These are phyloP conservation scores for Nyssa sinensis DNA, from an alignment of 148 eudicot genomes.

Conservation along the genomic window DNA sequence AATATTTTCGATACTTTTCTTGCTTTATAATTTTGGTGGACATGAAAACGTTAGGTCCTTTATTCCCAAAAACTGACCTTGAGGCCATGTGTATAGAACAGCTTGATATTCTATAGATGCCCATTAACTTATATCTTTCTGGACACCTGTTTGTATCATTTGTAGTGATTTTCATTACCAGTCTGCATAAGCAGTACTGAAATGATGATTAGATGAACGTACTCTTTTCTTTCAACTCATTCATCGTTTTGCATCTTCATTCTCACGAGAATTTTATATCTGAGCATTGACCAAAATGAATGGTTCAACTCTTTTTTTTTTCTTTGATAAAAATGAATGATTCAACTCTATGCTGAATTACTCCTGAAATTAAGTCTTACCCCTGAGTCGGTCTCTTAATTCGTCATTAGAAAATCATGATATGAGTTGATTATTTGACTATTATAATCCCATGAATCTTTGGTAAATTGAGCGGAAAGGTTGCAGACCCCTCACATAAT, in stretches of 20 bases:
- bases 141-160: not conserved
- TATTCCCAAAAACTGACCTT: too few relatives aligned
- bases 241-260: too few relatives aligned
- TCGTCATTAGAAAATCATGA: too few relatives aligned
- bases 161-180: not conserved
- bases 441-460: not conserved
- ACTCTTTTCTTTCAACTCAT: too few relatives aligned
- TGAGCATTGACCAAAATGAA: not conserved
- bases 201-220: not conserved
- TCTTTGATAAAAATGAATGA: too few relatives aligned
- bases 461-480: too few relatives aligned
- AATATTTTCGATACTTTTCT: not conserved
- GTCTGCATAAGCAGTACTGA: not conserved
- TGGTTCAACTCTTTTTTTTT: too few relatives aligned
- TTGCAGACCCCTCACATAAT: too few relatives aligned
- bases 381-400: too few relatives aligned
- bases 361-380: too few relatives aligned
- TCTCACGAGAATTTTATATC: too few relatives aligned
- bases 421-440: not conserved
- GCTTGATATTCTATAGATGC: not conserved
- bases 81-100: not conserved
- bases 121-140: not conserved
- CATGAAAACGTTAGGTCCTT: not conserved
- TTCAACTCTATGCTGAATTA: too few relatives aligned
- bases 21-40: not conserved